A percentile compares a stretch with the other conserved stretches of the same genome.
phyloP scores from a whole-genome alignment of 129 eudicot species.

The carrot (Daucus carota) region DH1_v3.0 NC_030388.2:527001-527500 shows the following conservation, averaged over 20 bases:
- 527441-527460: conserved; percentile 42
- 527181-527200: conserved; percentile 58
- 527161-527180: conserved; percentile 47
- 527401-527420: conserved; percentile 45
- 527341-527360: conserved; percentile 52
- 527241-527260: conserved; percentile 51
- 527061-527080: conserved; percentile 43
- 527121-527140: conserved; percentile 32
- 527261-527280: conserved; percentile 44
- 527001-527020: conserved; percentile 19
- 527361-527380: conserved; percentile 39
- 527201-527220: conserved; percentile 50
- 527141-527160: conserved; percentile 34
- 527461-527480: conserved; percentile 36
- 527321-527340: conserved; percentile 38
- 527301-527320: conserved; percentile 45
- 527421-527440: conserved; percentile 51
- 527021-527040: conserved; percentile 31
- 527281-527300: conserved; percentile 57
- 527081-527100: conserved; percentile 57
- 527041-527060: conserved; percentile 39
- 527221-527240: conserved; percentile 31
- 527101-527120: conserved; percentile 46
- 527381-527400: conserved; percentile 53
- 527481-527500: conserved; percentile 41